These are phyloP conservation scores for Diplocarpon rosae DNA, from an alignment of 2,329 filamentous ascomycete species.

Conservation along the genomic window DNA sequence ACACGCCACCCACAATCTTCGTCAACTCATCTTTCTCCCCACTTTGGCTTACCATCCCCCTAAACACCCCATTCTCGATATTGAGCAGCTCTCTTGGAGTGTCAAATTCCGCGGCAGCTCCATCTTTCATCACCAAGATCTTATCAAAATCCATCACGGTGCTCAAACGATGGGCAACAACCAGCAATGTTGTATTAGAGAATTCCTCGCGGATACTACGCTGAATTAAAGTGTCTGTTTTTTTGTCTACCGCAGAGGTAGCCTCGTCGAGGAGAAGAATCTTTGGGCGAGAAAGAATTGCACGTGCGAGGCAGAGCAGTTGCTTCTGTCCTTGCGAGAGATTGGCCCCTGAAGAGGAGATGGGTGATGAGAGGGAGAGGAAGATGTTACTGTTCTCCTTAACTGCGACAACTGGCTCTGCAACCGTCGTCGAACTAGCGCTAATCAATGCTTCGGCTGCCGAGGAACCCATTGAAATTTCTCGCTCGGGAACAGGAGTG, in stretches of 20 bases:
- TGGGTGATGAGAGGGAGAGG: constrained; percentile 43
- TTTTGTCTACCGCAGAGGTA: constrained; percentile 64
- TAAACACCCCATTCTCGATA: constrained; percentile 16
- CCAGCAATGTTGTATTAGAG: constrained; percentile 53
- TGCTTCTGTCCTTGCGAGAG: constrained; percentile 70
- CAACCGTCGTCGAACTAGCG: constrained; percentile 5
- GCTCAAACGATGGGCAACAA: constrained; percentile 64
- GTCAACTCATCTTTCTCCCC: constrained; percentile 11
- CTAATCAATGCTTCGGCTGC: constrained; percentile 1
- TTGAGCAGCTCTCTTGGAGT: constrained; percentile 43
- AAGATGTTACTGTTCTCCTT: constrained; percentile 10
- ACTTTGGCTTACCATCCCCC: constrained; percentile 17
- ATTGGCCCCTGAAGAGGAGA: constrained; percentile 52
- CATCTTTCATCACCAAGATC: constrained; percentile 59
- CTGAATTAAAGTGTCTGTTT: constrained; percentile 62
- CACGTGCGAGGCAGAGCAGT: constrained; percentile 82
- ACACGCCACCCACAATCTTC: background rate
- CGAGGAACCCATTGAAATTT: background rate
- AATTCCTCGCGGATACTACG: constrained; percentile 64
- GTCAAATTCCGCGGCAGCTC: constrained; percentile 55
- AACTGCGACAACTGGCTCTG: constrained; percentile 1
- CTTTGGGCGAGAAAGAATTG: constrained; percentile 69
- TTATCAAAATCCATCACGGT: constrained; percentile 67
- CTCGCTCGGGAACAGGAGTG: background rate
- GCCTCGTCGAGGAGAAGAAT: constrained; percentile 96